Percentiles rank a stretch among this genome's conserved stretches.
Evolutionary conservation across 225 moss, liverwort and hornwort species (phyloP).

Genomic region (Pseudoscleropodium purum): DNA sequence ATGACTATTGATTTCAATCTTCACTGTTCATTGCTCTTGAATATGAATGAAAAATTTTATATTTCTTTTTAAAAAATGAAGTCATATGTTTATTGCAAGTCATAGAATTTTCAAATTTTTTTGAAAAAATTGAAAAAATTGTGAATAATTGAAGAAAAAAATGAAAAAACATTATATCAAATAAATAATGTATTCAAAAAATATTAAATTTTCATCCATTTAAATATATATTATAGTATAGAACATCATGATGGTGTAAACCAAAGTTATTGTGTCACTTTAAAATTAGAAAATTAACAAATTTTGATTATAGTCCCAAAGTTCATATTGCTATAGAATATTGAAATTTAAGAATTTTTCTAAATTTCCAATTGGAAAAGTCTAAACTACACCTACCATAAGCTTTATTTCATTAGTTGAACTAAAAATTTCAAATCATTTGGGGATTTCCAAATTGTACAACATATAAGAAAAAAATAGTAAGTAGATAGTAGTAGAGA

Average conservation of each 20-base stretch:
- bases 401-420: not conserved
- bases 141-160: not conserved
- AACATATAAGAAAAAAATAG: no score
- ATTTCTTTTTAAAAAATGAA: not conserved
- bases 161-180: not conserved
- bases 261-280: fast-evolving
- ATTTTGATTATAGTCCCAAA: not conserved
- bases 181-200: not conserved
- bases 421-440: no score
- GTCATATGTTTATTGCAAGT: not conserved
- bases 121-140: not conserved
- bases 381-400: not conserved
- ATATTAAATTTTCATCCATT: not conserved
- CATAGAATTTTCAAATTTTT: not conserved
- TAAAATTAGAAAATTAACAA: not conserved
- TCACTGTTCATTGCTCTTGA: fast-evolving
- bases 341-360: no score
- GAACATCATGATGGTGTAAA: not conserved
- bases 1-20: not conserved
- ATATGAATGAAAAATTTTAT: no score
- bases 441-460: no score
- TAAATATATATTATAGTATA: no score
- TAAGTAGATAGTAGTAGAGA: no score
- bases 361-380: not conserved
- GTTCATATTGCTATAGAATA: not conserved